phyloP scores from a whole-genome alignment of 495 filamentous ascomycete genomes.

The Friedmanniomyces endolithicus region DNA sequence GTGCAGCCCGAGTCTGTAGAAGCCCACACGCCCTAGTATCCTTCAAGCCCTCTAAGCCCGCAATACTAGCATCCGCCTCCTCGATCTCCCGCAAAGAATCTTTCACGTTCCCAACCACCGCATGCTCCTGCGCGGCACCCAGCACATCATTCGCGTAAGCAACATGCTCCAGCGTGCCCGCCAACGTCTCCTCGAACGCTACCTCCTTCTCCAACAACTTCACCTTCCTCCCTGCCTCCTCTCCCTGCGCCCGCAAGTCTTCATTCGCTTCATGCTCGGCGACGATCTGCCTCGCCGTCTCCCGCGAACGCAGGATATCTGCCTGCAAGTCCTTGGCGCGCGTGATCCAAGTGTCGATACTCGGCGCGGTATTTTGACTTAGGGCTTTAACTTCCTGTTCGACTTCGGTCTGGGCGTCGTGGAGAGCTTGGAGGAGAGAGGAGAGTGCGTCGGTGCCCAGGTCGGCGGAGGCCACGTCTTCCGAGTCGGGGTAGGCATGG shows the following conservation, averaged over 20 bases:
- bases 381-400: conserved; percentile 61
- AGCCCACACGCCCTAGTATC: conserved; percentile 27
- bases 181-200: conserved; percentile 59
- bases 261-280: conserved; percentile 54
- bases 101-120: conserved; percentile 22
- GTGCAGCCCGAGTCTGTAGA: conserved; percentile 21
- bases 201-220: conserved; percentile 62
- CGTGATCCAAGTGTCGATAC: conserved; percentile 71
- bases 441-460: conserved; percentile 46
- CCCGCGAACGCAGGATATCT: conserved; percentile 63
- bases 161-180: conserved; percentile 48
- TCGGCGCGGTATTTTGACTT: conserved; percentile 59
- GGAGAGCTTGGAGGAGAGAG: conserved; percentile 50
- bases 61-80: conserved; percentile 36
- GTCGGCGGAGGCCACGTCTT: conserved; percentile 51
- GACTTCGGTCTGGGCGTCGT: conserved; percentile 51
- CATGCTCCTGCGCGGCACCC: conserved; percentile 27
- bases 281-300: conserved; percentile 62
- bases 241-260: conserved; percentile 43
- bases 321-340: conserved; percentile 72
- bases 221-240: conserved; percentile 58
- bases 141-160: conserved; percentile 37
- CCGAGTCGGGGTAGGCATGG: conserved; percentile 59
- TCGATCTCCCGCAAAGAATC: conserved; percentile 35
- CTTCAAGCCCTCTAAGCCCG: conserved; percentile 21